These are phyloP conservation scores for Mariannaea sp. DNA, from an alignment of 2,329 filamentous ascomycete genomes.

Conservation along the genomic window DNA sequence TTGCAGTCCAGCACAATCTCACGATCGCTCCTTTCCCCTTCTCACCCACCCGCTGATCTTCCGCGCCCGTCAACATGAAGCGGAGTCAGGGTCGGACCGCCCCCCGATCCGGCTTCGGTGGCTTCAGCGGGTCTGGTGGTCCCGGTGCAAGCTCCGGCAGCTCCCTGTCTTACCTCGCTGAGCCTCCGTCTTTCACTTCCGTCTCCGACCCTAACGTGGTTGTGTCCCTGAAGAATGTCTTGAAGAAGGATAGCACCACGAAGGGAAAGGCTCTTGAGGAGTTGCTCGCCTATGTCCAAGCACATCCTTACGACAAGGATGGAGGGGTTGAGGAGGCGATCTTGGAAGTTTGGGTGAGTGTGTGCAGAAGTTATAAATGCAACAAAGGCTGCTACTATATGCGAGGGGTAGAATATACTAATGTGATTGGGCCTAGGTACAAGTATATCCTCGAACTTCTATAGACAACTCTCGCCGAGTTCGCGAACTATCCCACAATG, in stretches of 20 bases:
- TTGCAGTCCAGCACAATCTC: constrained; percentile 19
- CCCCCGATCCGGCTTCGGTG: constrained; percentile 34
- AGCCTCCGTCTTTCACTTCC: constrained; percentile 77
- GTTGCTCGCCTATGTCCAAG: constrained; percentile 66
- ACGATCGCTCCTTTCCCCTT: constrained; percentile 8
- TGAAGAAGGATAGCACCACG: constrained; percentile 91
- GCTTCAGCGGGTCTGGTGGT: constrained; percentile 38
- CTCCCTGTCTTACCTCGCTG: constrained; percentile 81
- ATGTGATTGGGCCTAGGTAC: constrained; percentile 59
- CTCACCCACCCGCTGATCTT: constrained; percentile 10
- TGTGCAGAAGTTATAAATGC: no score
- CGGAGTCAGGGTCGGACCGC: constrained; percentile 36
- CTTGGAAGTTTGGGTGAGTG: constrained; percentile 81
- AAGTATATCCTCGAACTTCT: constrained; percentile 84
- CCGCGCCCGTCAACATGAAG: constrained; percentile 35
- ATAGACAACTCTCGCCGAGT: constrained; percentile 90
- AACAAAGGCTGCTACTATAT: no score
- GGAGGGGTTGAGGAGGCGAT: constrained; percentile 77
- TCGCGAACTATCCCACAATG: constrained; percentile 79
- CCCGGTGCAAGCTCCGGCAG: constrained; percentile 52
- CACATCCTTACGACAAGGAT: constrained; percentile 56
- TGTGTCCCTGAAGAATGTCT: constrained; percentile 89
- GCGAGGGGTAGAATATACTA: background rate
- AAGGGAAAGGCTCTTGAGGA: constrained; percentile 92
- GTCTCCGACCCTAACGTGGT: constrained; percentile 82